Percentiles rank a stretch among this genome's conserved stretches.
Conservation (phyloP, 108 stramenopile genomes). For the Nannochloropsis salina region DNA sequence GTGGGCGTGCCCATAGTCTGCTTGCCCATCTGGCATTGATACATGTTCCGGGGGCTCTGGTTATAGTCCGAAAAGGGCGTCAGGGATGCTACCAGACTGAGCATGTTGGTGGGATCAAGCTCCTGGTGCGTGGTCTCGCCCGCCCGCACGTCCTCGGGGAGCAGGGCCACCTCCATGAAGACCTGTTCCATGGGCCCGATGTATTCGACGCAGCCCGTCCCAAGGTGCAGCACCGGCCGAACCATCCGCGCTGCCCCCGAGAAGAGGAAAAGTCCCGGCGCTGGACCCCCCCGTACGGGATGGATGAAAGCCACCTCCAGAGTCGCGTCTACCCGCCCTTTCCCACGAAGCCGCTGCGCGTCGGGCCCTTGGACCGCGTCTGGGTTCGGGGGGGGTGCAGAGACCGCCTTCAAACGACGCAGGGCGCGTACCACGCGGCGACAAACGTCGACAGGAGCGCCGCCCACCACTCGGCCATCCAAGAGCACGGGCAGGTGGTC, state of each 20-base stretch:
- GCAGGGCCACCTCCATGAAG: constrained; percentile 87
- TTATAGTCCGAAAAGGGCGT: constrained; percentile 97
- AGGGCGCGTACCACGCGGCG: constrained; percentile 35
- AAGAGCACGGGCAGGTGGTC: constrained; percentile 48
- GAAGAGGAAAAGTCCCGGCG: constrained; percentile 86
- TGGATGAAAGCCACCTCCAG: constrained; percentile 53
- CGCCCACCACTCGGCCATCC: constrained; percentile 53
- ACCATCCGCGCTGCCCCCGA: constrained; percentile 70
- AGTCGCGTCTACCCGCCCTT: constrained; percentile 38
- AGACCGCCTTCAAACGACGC: constrained; percentile 47
- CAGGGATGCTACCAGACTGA: constrained; percentile 86
- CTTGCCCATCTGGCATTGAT: constrained; percentile 99
- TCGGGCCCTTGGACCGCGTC: neutral
- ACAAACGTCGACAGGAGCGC: constrained; percentile 22
- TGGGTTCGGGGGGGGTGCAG: neutral
- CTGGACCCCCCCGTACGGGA: constrained; percentile 59
- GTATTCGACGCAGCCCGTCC: constrained; percentile 70
- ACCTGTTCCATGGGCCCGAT: constrained; percentile 97
- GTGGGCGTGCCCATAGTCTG: constrained; percentile 99
- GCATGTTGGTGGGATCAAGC: constrained; percentile 91
- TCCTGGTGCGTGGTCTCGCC: constrained; percentile 87
- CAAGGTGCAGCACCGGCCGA: constrained; percentile 79
- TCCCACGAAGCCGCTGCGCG: neutral
- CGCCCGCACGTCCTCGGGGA: constrained; percentile 77
- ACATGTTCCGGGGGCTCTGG: constrained; percentile 90